A percentile compares a stretch with the other conserved stretches of the same genome.
phyloP scores from a whole-genome alignment of 371 early-diverging fungal genomes.

The Mucor piriformis region DNA sequence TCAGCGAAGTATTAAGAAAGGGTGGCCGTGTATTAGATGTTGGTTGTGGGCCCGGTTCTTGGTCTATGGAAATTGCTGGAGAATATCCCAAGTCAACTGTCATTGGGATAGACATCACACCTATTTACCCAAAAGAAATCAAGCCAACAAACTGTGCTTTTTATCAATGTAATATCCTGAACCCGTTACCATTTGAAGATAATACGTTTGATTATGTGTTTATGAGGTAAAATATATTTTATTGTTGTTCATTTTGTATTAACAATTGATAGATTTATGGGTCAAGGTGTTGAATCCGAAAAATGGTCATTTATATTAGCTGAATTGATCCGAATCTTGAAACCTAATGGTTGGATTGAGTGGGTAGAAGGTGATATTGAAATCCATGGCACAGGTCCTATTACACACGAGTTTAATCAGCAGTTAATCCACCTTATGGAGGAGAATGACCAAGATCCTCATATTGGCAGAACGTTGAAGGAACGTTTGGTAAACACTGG shows the following conservation, averaged over 20 bases:
- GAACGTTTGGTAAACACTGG: constrained; percentile 24
- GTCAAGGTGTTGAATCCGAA: constrained; percentile 30
- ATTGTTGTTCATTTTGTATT: no score
- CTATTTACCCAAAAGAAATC: constrained; percentile 45
- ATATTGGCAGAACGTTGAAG: constrained; percentile 29
- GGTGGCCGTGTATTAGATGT: constrained; percentile 53
- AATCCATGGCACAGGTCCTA: constrained; percentile 45
- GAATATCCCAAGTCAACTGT: constrained; percentile 60
- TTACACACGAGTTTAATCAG: constrained; percentile 35
- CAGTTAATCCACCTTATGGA: constrained; percentile 31
- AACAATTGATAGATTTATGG: constrained; percentile 49
- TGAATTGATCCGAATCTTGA: constrained; percentile 45
- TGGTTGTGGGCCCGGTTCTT: constrained; percentile 61
- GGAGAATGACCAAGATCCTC: constrained; percentile 36
- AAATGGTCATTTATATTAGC: constrained; percentile 36
- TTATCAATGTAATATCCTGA: constrained; percentile 39
- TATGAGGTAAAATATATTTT: constrained; percentile 39
- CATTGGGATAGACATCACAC: constrained; percentile 50
- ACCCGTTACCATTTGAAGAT: constrained; percentile 45
- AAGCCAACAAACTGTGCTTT: constrained; percentile 50
- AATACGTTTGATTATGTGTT: constrained; percentile 52
- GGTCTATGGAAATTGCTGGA: constrained; percentile 64
- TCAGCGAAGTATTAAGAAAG: constrained; percentile 47
- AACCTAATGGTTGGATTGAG: constrained; percentile 52
- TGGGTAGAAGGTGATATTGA: constrained; percentile 45